Evolutionary conservation across 2,329 filamentous ascomycete species (phyloP).

Genomic region (Talaromyces sp.): DNA sequence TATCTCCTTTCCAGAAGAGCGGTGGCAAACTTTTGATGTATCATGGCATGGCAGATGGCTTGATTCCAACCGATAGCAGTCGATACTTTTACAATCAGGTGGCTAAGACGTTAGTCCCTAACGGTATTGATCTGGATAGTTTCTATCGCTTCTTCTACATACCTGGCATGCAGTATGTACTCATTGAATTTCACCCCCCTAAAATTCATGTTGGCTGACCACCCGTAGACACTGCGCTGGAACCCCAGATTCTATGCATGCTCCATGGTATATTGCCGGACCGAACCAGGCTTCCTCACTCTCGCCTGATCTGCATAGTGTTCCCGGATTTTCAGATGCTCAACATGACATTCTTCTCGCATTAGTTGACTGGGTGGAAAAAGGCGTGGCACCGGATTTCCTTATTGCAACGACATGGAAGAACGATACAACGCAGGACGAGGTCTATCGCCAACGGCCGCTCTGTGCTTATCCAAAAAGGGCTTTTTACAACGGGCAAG

Average conservation of each 20-base stretch:
- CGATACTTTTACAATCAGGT: slow-evolving; percentile 8
- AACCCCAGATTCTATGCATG: slow-evolving; percentile 15
- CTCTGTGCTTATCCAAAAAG: slow-evolving; percentile 17
- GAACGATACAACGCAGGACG: slow-evolving; percentile 5
- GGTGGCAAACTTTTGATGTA: slow-evolving; percentile 24
- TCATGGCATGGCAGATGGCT: slow-evolving; percentile 23
- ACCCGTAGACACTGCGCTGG: slow-evolving; percentile 10
- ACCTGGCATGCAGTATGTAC: slow-evolving; percentile 7
- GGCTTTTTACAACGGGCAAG: slow-evolving; percentile 15
- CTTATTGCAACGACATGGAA: slow-evolving; percentile 24
- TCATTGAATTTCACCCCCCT: neutral
- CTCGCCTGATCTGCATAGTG: slow-evolving; percentile 2
- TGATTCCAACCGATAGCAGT: slow-evolving; percentile 1
- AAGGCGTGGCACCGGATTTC: slow-evolving; percentile 21
- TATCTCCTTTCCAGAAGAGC: slow-evolving; percentile 17
- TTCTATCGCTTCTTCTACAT: slow-evolving; percentile 15
- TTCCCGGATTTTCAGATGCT: slow-evolving; percentile 12
- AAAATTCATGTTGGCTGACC: neutral
- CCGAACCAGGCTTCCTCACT: slow-evolving; percentile 7
- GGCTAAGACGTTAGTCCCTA: neutral
- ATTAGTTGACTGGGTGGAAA: slow-evolving; percentile 26
- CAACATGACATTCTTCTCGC: slow-evolving; percentile 25
- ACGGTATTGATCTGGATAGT: neutral
- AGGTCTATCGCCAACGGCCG: slow-evolving; percentile 13
- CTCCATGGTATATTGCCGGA: slow-evolving; percentile 19